Evolutionary conservation across 495 filamentous ascomycete genomes (phyloP), one percentile per base, ranked within the genome.

Genomic region (Trichocladium uniseriatum): DNA sequence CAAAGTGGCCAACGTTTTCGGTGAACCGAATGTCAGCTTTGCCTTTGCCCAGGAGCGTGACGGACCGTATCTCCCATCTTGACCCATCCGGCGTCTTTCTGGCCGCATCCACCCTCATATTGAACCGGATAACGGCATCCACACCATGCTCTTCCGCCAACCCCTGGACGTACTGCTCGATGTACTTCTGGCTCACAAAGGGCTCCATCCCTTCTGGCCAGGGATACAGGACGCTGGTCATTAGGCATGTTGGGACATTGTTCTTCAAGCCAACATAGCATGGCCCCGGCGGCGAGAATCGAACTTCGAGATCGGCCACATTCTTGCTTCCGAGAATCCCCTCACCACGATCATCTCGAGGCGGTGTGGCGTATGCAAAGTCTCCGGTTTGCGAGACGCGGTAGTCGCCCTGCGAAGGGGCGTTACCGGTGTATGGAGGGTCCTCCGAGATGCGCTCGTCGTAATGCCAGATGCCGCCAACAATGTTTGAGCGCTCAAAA

Each of bases 391-490:
- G 45, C 9, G 56, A 60, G 8, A 51, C 10, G 1, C 43, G 38
- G 38, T 59, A 58, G 36, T 66, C 61, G 1, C 61, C 63, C 11
- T 19, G 20, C 2, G 63, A 64, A 5, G 81, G 75, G 19, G 60
- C 62, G 5, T 68, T 56, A 11, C 70, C 72, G 13, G 80, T 79
- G 61, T 80, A 86, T 2, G 65, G 58, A 0, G 78, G 74, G 41
- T 83, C 80, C 8, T 73, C 65, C 15, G 80, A 72, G 11, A 67
- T 51, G 16, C 75, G 74, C 49, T 79, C 77, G 49, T 84, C 79
- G 51, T 76, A 83, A 13, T 79, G 80, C 83, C 83, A 86, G 29
- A 79, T 72, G 10, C 82, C 82, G 8, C 84, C 80, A 15, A 76
- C 65, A 3, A 64, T 68, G 38, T 69, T 62, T 22, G 73, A 78